Conservation (phyloP, 495 filamentous ascomycete genomes). For the Xylaria scruposa region DNA sequence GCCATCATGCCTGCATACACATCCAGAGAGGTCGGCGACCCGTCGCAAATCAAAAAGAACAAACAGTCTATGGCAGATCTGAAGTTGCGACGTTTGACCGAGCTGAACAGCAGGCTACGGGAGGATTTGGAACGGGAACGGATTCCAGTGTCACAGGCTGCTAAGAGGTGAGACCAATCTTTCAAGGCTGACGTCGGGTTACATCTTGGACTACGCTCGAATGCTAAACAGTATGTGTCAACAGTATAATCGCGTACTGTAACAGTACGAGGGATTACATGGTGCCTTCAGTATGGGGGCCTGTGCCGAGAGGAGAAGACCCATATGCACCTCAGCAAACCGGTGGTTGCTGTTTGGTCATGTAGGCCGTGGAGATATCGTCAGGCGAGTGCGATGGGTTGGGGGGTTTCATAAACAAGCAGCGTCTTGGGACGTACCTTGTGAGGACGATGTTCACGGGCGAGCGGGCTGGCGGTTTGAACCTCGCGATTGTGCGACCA, state of each 20-base stretch:
- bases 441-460: conserved; percentile 31
- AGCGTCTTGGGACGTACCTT: conserved; percentile 27
- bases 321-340: conserved; percentile 94
- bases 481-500: conserved; percentile 30
- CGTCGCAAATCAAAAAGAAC: conserved; percentile 84
- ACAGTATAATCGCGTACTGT: conserved; percentile 93
- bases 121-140: conserved; percentile 95
- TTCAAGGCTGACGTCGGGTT: background rate
- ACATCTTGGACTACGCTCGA: background rate
- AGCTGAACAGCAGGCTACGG: conserved; percentile 90
- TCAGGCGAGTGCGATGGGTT: conserved; percentile 26
- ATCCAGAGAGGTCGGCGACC: conserved; percentile 64
- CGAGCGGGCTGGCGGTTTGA: conserved; percentile 33
- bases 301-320: conserved; percentile 91
- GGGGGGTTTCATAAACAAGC: conserved; percentile 18
- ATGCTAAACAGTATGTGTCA: conserved; percentile 15
- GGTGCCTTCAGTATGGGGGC: conserved; percentile 96
- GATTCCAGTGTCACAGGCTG: conserved; percentile 92
- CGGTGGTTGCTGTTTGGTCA: conserved; percentile 89
- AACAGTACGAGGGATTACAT: conserved; percentile 97
- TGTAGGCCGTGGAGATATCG: conserved; percentile 60
- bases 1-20: conserved; percentile 61
- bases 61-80: conserved; percentile 99
- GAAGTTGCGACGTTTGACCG: conserved; percentile 92
- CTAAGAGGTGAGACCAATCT: conserved; percentile 72